These are phyloP conservation scores for Boeremia exigua DNA, from an alignment of 2,329 filamentous ascomycete species.

Conservation along the genomic window DNA sequence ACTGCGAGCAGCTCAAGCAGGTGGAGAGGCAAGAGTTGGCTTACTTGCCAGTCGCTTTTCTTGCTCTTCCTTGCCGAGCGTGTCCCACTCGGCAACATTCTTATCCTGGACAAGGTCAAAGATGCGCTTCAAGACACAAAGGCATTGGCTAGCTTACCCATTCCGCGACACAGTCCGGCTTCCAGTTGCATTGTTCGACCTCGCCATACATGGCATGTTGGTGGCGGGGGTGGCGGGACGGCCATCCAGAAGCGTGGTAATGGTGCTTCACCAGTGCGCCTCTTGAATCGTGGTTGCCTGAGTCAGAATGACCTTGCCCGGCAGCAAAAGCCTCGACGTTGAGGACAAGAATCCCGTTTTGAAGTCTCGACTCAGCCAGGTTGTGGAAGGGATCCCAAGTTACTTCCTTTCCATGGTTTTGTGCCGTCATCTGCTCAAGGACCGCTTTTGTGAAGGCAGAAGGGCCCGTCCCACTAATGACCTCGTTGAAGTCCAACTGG, in stretches of 20 bases:
- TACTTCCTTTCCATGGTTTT: slow-evolving; percentile 53
- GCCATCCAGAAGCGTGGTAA: slow-evolving; percentile 77
- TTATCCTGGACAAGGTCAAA: slow-evolving; percentile 53
- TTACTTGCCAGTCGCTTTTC: slow-evolving; percentile 55
- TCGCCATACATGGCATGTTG: slow-evolving; percentile 73
- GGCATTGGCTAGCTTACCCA: slow-evolving; percentile 53
- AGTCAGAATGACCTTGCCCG: slow-evolving; percentile 75
- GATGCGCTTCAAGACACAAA: background rate
- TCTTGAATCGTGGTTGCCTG: slow-evolving; percentile 71
- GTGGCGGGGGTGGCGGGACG: slow-evolving; percentile 68
- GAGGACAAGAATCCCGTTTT: slow-evolving; percentile 69
- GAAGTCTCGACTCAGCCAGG: slow-evolving; percentile 68
- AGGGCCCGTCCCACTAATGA: slow-evolving; percentile 75
- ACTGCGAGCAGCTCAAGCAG: background rate
- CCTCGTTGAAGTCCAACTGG: slow-evolving; percentile 73
- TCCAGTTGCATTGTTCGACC: slow-evolving; percentile 75
- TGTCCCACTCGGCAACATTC: slow-evolving; percentile 66
- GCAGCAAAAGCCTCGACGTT: slow-evolving; percentile 76
- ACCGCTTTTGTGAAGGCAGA: slow-evolving; percentile 73
- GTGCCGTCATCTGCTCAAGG: slow-evolving; percentile 66
- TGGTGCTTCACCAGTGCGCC: slow-evolving; percentile 74
- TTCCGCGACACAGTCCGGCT: slow-evolving; percentile 65
- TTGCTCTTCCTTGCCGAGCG: slow-evolving; percentile 65
- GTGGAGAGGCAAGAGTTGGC: slow-evolving; percentile 18
- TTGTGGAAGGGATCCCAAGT: slow-evolving; percentile 71